Conservation (phyloP, 208 protist genomes). For the Acanthamoeba comandoni region DNA sequence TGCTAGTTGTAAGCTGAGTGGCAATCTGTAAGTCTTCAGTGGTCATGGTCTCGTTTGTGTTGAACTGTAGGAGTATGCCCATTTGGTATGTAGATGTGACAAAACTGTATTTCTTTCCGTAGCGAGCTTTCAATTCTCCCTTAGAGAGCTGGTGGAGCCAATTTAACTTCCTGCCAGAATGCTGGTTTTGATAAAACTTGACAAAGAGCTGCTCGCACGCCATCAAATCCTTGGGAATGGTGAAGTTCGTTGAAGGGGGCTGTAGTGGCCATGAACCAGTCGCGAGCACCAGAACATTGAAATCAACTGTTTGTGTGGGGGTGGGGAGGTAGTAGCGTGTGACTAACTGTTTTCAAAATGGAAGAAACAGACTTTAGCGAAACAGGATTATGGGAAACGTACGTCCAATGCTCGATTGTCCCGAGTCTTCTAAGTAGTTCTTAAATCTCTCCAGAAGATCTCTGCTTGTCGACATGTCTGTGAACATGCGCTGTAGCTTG, state of each 20-base stretch:
- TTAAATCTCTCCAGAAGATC: slow-evolving; percentile 83
- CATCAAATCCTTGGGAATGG: slow-evolving; percentile 79
- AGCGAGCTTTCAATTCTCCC: slow-evolving; percentile 85
- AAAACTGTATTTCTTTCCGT: slow-evolving; percentile 78
- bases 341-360: background rate
- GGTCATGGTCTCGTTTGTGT: slow-evolving; percentile 76
- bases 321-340: background rate
- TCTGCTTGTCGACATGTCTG: slow-evolving; percentile 85
- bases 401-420: slow-evolving; percentile 29
- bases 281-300: slow-evolving; percentile 83
- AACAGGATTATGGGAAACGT: background rate
- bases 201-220: slow-evolving; percentile 38
- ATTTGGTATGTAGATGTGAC: slow-evolving; percentile 84
- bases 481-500: slow-evolving; percentile 91
- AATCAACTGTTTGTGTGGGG: slow-evolving; percentile 75
- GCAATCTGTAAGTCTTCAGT: slow-evolving; percentile 78
- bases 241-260: slow-evolving; percentile 83
- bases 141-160: slow-evolving; percentile 87
- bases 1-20: slow-evolving; percentile 83
- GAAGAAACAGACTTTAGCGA: background rate
- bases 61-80: slow-evolving; percentile 84
- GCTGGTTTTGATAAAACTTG: slow-evolving; percentile 77
- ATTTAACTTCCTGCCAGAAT: slow-evolving; percentile 85
- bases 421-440: slow-evolving; percentile 58
- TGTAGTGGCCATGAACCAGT: slow-evolving; percentile 86